Evolutionary conservation across 225 moss, liverwort and hornwort species (phyloP), one percentile per base, ranked within the genome.

Genomic region (Neckera pumila): DNA sequence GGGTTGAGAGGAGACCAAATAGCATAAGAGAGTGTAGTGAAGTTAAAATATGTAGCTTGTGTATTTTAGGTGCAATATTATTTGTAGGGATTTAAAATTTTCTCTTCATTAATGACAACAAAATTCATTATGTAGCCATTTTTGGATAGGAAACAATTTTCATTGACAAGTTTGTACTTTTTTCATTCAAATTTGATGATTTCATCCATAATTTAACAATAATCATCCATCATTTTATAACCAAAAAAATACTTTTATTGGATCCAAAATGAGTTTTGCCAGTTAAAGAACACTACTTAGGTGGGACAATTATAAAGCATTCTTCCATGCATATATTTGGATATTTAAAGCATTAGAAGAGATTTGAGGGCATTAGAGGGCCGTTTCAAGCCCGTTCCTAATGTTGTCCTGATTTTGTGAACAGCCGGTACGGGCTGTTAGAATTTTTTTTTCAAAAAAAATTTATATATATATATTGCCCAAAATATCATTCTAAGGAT

Each of bases 211-310:
- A 11, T 67, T n/a, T 6, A 22, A 12, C 3, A 0, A 67, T 12
- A 12, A n/a, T 7, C 22, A 67, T 67, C n/a, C 22, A 67, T n/a
- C 22, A 38, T n/a, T n/a, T 7, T 20, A 22, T 67, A 2, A 21
- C n/a, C 36, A 18, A 21, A 20, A 62, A 36, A 20, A 10, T n/a
- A 5, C n/a, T 66, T 36, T 66, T 20, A 66, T 34, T 36, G 10
- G n/a, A n/a, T 7, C 21, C 7, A 67, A n/a, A 67, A n/a, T 21
- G n/a, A 67, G 2, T 12, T n/a, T 34, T 36, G 17, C 2, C 0
- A 2, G 3, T n/a, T 19, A 66, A 11, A 21, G 21, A 66, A 20
- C 20, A 20, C 20, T 66, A 36, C 2, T 42, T 14, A 27, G 42
- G 6, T 42, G 3, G 27, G 4, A 16, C 45, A 45, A 45, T 16